A percentile compares a stretch with the other conserved stretches of the same genome.
These are phyloP conservation scores for Aspergillus conjunctus DNA, from an alignment of 495 filamentous ascomycete genomes.

Conservation along the genomic window DNA sequence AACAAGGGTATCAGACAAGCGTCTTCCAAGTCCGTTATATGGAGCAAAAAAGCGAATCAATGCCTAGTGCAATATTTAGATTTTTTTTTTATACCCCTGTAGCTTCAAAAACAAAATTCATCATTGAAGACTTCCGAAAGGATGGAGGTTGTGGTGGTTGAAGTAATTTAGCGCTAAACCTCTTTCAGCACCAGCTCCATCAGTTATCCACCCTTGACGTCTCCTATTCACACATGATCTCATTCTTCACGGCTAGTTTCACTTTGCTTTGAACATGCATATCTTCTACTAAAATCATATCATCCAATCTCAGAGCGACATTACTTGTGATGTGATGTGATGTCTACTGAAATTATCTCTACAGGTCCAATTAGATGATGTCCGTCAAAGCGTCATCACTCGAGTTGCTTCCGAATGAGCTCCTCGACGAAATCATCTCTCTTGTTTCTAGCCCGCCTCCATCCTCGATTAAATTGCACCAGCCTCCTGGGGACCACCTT, in stretches of 20 bases:
- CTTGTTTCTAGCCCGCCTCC: constrained; percentile 33
- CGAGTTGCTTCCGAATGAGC: constrained; percentile 42
- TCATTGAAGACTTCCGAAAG: too few species aligned
- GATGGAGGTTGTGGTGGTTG: too few species aligned
- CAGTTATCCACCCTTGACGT: too few species aligned
- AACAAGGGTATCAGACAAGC: background rate
- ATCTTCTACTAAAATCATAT: background rate
- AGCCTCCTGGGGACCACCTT: constrained; percentile 28
- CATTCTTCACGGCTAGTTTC: background rate
- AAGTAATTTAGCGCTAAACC: too few species aligned
- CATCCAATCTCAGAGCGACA: background rate
- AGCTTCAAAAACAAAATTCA: too few species aligned
- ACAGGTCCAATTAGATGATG: constrained; percentile 20
- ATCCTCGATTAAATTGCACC: constrained; percentile 30
- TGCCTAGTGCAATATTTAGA: too few species aligned
- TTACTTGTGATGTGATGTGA: background rate
- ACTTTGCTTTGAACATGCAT: background rate
- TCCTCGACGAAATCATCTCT: constrained; percentile 43
- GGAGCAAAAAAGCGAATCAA: too few species aligned
- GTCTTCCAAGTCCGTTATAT: too few species aligned
- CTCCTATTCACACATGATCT: background rate
- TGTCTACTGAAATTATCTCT: background rate
- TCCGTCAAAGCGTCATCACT: constrained; percentile 24
- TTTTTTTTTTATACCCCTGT: too few species aligned
- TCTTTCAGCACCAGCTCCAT: too few species aligned